These are phyloP conservation scores for Euphrasia confusa DNA, from an alignment of 257 asterid species.

Conservation along the genomic window DNA sequence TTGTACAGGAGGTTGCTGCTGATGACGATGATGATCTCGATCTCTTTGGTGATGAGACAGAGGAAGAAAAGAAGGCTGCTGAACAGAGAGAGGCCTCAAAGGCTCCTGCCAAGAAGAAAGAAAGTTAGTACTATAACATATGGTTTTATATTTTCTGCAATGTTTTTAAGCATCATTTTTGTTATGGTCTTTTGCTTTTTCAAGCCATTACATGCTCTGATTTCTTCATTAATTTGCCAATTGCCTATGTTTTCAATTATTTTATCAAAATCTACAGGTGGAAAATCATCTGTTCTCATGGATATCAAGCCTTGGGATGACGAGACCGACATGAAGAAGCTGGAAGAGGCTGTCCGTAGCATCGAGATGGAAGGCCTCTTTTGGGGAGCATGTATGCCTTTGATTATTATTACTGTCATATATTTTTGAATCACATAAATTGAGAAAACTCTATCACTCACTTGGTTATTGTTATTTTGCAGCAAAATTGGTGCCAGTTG, in stretches of 20 bases:
- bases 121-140: conserved; percentile 52
- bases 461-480: conserved; percentile 20
- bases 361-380: conserved; percentile 66
- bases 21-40: conserved; percentile 81
- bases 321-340: conserved; percentile 93
- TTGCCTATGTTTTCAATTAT: background rate
- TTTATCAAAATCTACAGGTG: conserved; percentile 42
- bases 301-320: conserved; percentile 97
- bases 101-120: conserved; percentile 85
- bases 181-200: background rate
- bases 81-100: conserved; percentile 81
- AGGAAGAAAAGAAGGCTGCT: conserved; percentile 96
- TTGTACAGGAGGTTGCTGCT: conserved; percentile 44
- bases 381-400: conserved; percentile 85
- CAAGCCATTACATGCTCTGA: background rate
- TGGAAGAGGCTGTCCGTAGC: conserved; percentile 81
- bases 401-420: no score
- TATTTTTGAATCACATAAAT: background rate
- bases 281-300: conserved; percentile 91
- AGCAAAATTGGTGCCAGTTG: conserved; percentile 64
- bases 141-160: background rate
- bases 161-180: background rate
- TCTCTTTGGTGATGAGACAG: conserved; percentile 94
- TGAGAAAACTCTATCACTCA: background rate
- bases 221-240: background rate